phyloP scores from a whole-genome alignment of 176 grass and related monocot genomes.

The Oryza glaberrima region DNA sequence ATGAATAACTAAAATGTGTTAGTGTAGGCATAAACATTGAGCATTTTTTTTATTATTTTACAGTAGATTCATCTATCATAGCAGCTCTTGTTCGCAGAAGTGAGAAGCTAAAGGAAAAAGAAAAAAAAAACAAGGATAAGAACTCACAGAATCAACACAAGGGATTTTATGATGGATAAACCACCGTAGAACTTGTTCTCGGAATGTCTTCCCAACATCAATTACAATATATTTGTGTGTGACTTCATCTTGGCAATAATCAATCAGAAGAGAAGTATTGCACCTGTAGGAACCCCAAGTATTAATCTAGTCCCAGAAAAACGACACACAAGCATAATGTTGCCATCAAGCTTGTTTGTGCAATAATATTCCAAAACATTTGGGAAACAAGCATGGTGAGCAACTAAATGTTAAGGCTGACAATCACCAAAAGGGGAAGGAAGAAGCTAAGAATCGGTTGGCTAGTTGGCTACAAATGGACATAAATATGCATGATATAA shows the following conservation, averaged over 20 bases:
- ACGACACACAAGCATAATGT: constrained; percentile 2
- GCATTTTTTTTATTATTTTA: constrained; percentile 2
- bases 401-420: not conserved
- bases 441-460: constrained; percentile 2
- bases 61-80: not conserved
- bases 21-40: constrained; percentile 20
- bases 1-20: constrained; percentile 25
- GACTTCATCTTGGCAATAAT: constrained; percentile 74
- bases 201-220: constrained; percentile 92
- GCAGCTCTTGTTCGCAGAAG: not conserved
- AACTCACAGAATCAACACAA: constrained; percentile 88
- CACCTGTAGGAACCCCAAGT: constrained; percentile 63
- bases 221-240: constrained; percentile 82
- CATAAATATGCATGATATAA: not conserved
- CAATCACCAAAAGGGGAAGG: not conserved
- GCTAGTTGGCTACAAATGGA: constrained; percentile 4
- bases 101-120: constrained; percentile 31
- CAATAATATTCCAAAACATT: constrained; percentile 1
- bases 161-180: constrained; percentile 92
- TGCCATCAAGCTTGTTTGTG: not conserved
- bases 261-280: constrained; percentile 97
- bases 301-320: constrained; percentile 15
- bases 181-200: constrained; percentile 96
- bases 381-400: not conserved
- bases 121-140: constrained; percentile 4